A percentile compares a stretch with the other conserved stretches of the same genome.
phyloP scores from a whole-genome alignment of 106 monocot species.

The Platanthera zijinensis region DNA sequence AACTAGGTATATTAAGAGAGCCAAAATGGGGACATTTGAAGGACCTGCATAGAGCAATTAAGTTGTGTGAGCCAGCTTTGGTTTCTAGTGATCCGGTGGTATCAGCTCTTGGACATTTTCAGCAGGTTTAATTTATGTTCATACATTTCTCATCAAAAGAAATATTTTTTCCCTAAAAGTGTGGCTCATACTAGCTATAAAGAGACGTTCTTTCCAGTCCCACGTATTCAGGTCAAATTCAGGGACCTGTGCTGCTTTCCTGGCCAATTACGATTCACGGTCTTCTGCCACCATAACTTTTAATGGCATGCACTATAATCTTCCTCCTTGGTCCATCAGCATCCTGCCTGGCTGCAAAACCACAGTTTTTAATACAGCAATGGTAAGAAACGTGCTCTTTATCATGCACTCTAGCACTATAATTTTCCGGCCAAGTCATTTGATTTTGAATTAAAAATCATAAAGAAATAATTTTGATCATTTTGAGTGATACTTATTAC shows the following conservation, averaged over 20 bases:
- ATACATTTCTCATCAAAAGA: background rate
- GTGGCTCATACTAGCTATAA: background rate
- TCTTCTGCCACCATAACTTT: slow-evolving; percentile 11
- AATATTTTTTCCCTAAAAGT: background rate
- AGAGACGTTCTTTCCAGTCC: slow-evolving; percentile 23
- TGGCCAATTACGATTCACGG: slow-evolving; percentile 8
- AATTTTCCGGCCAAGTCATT: no score
- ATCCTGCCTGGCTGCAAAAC: slow-evolving; percentile 15
- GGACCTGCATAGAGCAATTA: slow-evolving; percentile 84
- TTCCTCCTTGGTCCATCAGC: slow-evolving; percentile 20
- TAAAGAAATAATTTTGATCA: no score
- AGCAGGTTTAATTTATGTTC: slow-evolving; percentile 38
- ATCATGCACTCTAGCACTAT: background rate
- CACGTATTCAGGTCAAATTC: slow-evolving; percentile 52
- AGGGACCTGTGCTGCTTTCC: slow-evolving; percentile 71
- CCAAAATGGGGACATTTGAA: slow-evolving; percentile 95
- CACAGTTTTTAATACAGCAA: slow-evolving; percentile 14
- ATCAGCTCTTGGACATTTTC: slow-evolving; percentile 42
- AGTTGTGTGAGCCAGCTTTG: slow-evolving; percentile 60
- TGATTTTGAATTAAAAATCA: no score
- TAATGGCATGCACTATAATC: slow-evolving; percentile 7
- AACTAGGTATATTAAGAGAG: slow-evolving; percentile 58
- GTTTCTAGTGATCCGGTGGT: slow-evolving; percentile 57
- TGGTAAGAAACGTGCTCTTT: background rate
- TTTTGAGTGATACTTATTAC: no score